Base-by-base conservation (phyloP, 2,329 filamentous ascomycete genomes). In the Sarocladiaceae sp. region DNA sequence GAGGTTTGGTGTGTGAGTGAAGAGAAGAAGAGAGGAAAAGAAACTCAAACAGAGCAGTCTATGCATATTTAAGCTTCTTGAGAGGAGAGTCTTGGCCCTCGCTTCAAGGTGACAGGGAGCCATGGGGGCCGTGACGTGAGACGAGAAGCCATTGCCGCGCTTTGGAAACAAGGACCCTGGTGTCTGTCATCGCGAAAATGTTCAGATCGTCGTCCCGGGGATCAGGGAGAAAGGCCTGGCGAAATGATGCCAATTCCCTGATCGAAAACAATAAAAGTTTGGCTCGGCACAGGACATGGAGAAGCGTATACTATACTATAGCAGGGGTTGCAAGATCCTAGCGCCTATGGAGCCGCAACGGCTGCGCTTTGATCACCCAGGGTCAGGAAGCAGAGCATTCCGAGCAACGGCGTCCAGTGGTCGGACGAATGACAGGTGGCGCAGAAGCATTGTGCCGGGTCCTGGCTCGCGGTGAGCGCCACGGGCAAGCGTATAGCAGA, bases 181-280 rank as follows among this genome's bases (percentile, higher is more conserved):
- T n/a, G n/a, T n/a, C 26, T n/a, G 26, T 48, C 44, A 48, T 48
- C 44, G 44, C 28, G 17, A 48, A 36, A 36, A 33, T 48, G 26
- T 48, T 33, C 26, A 48, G 44, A 48, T 48, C 44, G 28, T 33
- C 44, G 44, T 31, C 28, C 25, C 44, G 33, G 44, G 44, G 44
- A 48, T 48, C 44, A 48, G 44, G 25, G 31, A 20, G 23, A 25
- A 48, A 20, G n/a, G n/a, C n/a, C 40, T 5, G 13, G 6, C 12
- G 37, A 44, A 10, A 20, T 10, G 20, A n/a, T n/a, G n/a, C n/a
- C 22, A 26, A 28, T 8, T 13, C 22, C 22, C 40, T n/a, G n/a
- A n/a, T n/a, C n/a, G n/a, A n/a, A n/a, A 20, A 44, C 4, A 12
- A 4, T 20, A 23, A 22, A 10, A 8, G 8, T n/a, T 40, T 8